A percentile compares a stretch with the other conserved stretches of the same genome.
Conservation (phyloP, 192 early-diverging fungal species). For the Phycomyces blakesleeanus region DNA sequence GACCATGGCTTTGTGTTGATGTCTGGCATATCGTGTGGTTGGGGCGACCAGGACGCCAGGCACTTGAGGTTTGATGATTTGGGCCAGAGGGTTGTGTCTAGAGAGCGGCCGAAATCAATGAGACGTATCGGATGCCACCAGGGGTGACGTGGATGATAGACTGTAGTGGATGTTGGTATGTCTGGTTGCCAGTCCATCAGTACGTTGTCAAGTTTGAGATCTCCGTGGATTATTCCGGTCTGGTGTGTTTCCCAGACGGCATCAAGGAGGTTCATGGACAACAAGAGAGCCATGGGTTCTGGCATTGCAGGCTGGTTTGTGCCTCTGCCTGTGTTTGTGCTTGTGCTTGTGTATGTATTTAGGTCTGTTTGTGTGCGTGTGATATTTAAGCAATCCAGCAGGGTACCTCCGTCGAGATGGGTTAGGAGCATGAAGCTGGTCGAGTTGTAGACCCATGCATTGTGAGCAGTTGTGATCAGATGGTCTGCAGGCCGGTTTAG, state of each 20-base stretch:
- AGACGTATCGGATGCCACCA: constrained; percentile 11
- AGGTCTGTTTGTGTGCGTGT: not conserved
- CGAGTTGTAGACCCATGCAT: constrained; percentile 19
- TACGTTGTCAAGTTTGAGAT: constrained; percentile 37
- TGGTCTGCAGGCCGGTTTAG: not conserved
- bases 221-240: constrained; percentile 29
- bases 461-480: not conserved
- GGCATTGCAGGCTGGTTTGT: constrained; percentile 10
- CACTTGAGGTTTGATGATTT: constrained; percentile 14
- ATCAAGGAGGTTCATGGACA: constrained; percentile 22
- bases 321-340: too few relatives aligned
- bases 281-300: constrained; percentile 27
- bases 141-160: not conserved
- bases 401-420: constrained; percentile 19
- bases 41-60: constrained; percentile 13
- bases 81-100: constrained; percentile 27
- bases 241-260: constrained; percentile 21
- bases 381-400: constrained; percentile 21
- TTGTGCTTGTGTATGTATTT: too few relatives aligned
- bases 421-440: constrained; percentile 23
- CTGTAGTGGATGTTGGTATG: not conserved
- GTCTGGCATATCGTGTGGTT: constrained; percentile 20
- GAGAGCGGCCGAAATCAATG: constrained; percentile 33
- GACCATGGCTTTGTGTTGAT: constrained; percentile 18
- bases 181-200: constrained; percentile 6